Conservation (phyloP, 345 rosid species). For the Eucalyptus pauciflora region DNA sequence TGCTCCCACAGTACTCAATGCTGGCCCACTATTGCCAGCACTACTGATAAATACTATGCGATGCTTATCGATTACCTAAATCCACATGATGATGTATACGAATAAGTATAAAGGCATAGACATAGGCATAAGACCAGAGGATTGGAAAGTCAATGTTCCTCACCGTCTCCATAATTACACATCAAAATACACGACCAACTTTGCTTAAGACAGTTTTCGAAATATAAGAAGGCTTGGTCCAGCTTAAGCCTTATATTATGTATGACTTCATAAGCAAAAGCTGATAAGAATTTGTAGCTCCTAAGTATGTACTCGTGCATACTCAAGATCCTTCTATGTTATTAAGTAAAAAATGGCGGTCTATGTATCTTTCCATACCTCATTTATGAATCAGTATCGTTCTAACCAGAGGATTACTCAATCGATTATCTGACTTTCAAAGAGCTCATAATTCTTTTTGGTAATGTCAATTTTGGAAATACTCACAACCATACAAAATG, state of each 20-base stretch:
- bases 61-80: conserved; percentile 85
- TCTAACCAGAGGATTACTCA: not conserved
- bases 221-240: not conserved
- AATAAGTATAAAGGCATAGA: not conserved
- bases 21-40: conserved; percentile 99
- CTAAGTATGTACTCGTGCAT: not conserved
- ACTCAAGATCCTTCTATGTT: not conserved
- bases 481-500: not conserved
- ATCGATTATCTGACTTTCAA: not conserved
- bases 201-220: not conserved
- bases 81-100: not conserved
- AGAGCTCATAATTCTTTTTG: not conserved
- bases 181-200: not conserved
- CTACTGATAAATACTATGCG: conserved; percentile 85
- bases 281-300: not conserved
- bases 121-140: not conserved
- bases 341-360: not conserved
- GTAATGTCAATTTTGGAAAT: not conserved
- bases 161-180: not conserved
- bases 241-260: not conserved
- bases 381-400: not conserved
- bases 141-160: not conserved
- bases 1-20: conserved; percentile 94
- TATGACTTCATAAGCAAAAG: not conserved
- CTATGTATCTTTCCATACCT: not conserved